Evolutionary conservation across 306 rosid species (phyloP).

Genomic region (Prunus armeniaca): DNA sequence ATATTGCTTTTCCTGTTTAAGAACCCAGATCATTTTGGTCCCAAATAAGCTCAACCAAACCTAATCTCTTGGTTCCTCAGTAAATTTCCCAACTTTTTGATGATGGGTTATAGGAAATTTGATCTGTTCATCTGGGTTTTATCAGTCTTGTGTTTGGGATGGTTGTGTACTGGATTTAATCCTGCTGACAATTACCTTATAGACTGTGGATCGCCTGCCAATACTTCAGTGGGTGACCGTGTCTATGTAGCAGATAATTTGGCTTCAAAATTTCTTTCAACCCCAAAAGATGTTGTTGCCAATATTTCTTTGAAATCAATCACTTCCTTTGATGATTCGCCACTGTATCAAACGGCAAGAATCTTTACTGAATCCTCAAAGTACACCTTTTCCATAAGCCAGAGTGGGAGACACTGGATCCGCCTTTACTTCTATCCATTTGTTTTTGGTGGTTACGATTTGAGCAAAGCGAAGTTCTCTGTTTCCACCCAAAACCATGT

Average conservation of each 20-base stretch:
- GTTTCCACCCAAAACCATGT: slow-evolving; percentile 46
- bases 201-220: slow-evolving; percentile 65
- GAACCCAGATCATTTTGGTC: slow-evolving; percentile 19
- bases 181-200: slow-evolving; percentile 69
- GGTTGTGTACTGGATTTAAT: slow-evolving; percentile 46
- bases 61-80: not conserved
- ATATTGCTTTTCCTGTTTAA: slow-evolving; percentile 1
- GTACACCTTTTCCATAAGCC: slow-evolving; percentile 54
- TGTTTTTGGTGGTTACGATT: slow-evolving; percentile 29
- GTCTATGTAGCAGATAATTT: slow-evolving; percentile 61
- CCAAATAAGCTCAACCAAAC: not conserved
- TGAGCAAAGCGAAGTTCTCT: slow-evolving; percentile 55
- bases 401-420: slow-evolving; percentile 83
- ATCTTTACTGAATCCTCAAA: slow-evolving; percentile 59
- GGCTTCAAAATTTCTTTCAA: slow-evolving; percentile 52
- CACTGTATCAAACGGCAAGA: slow-evolving; percentile 71
- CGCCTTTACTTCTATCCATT: slow-evolving; percentile 82
- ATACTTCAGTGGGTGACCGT: slow-evolving; percentile 48
- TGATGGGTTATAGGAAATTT: slow-evolving; percentile 42
- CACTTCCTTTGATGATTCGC: slow-evolving; percentile 33
- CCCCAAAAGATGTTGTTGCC: slow-evolving; percentile 58
- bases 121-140: slow-evolving; percentile 41
- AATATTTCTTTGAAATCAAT: slow-evolving; percentile 35
- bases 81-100: slow-evolving; percentile 18
- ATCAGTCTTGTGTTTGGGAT: slow-evolving; percentile 40